phyloP scores from a whole-genome alignment of 768 basidiomycete genomes.

The Pholiota conissans region DNA sequence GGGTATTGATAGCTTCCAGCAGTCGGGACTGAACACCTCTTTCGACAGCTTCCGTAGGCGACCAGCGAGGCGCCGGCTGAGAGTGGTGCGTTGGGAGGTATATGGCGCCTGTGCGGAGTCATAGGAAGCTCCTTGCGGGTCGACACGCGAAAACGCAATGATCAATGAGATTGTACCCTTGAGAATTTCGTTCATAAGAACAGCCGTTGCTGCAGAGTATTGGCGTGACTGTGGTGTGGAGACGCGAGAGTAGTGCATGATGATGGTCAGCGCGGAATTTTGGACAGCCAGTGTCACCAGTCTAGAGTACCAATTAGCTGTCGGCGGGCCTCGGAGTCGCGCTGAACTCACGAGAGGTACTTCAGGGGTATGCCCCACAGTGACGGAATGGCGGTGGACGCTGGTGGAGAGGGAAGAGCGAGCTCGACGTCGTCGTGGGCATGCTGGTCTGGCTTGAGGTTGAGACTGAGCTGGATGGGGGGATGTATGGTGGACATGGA shows the following conservation, averaged over 20 bases:
- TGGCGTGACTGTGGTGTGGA: conserved; percentile 70
- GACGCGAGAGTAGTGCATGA: conserved; percentile 96
- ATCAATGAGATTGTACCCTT: conserved; percentile 87
- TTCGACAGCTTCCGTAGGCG: conserved; percentile 59
- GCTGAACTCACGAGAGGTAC: conserved; percentile 70
- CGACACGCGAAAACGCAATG: conserved; percentile 76
- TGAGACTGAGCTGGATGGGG: conserved; percentile 22
- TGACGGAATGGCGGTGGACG: conserved; percentile 42
- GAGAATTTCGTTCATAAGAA: conserved; percentile 90
- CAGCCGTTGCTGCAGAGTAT: conserved; percentile 93
- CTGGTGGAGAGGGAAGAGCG: conserved; percentile 27
- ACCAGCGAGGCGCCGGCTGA: conserved; percentile 32
- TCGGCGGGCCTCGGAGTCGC: neutral
- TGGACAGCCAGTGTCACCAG: conserved; percentile 87
- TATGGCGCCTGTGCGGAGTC: conserved; percentile 32
- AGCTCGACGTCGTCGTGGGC: conserved; percentile 44
- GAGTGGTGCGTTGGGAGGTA: conserved; percentile 29
- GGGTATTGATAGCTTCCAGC: conserved; percentile 98
- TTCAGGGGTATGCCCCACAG: conserved; percentile 74
- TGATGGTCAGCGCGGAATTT: conserved; percentile 86
- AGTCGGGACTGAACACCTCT: conserved; percentile 85
- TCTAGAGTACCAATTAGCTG: conserved; percentile 34
- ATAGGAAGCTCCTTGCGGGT: conserved; percentile 27
- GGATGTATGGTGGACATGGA: conserved; percentile 24
- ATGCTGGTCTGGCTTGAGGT: conserved; percentile 31